These are phyloP conservation scores for Debaryomycetaceae sp. DNA, from an alignment of 1,139 yeast species.

Conservation along the genomic window DNA sequence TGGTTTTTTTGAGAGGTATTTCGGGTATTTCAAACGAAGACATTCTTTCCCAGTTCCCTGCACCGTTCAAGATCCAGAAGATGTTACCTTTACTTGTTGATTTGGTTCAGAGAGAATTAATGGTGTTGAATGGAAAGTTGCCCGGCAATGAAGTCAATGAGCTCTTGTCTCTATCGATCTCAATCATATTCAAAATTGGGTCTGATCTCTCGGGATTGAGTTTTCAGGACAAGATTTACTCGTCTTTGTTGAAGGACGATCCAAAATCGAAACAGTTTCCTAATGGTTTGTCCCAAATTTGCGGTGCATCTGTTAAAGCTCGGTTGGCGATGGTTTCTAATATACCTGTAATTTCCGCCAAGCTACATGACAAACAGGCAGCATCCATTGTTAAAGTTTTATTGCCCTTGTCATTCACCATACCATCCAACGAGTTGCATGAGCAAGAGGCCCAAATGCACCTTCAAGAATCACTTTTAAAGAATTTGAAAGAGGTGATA, in stretches of 20 bases:
- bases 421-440: constrained; percentile 22
- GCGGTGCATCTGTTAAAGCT: constrained; percentile 30
- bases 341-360: constrained; percentile 48
- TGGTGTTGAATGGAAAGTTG: constrained; percentile 15
- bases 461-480: constrained; percentile 57
- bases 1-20: constrained; percentile 66
- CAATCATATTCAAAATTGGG: constrained; percentile 64
- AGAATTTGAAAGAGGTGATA: constrained; percentile 40
- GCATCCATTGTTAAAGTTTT: constrained; percentile 30
- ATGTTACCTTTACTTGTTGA: constrained; percentile 67
- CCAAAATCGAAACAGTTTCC: constrained; percentile 35
- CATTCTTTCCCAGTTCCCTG: constrained; percentile 68
- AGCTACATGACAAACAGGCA: constrained; percentile 48
- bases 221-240: constrained; percentile 67
- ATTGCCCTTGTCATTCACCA: constrained; percentile 26
- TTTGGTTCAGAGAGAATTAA: constrained; percentile 34
- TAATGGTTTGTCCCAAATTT: constrained; percentile 37
- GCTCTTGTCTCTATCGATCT: constrained; percentile 52
- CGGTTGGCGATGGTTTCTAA: constrained; percentile 51
- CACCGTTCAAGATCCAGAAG: constrained; percentile 63
- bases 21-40: constrained; percentile 16
- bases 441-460: constrained; percentile 31
- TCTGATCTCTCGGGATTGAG: constrained; percentile 67
- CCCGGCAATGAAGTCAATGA: constrained; percentile 21
- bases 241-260: constrained; percentile 26